A percentile compares a stretch with the other conserved stretches of the same genome.
Conservation (phyloP, 1,284 basidiomycete genomes). For the Rhodotorula sp. region DNA sequence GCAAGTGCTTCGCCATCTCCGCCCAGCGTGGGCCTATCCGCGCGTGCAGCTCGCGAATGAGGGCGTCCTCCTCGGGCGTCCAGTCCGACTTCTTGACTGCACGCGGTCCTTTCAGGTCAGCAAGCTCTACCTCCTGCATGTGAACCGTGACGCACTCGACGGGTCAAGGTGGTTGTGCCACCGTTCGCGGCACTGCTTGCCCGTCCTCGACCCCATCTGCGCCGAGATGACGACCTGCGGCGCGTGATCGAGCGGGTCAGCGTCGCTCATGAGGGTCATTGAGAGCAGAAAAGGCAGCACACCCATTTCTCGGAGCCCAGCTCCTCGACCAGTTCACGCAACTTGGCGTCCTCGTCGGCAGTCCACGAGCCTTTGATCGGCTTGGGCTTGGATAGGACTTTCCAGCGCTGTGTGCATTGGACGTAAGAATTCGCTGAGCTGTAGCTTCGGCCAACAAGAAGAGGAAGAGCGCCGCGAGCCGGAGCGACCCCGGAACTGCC, state of each 20-base stretch:
- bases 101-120: background rate
- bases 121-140: background rate
- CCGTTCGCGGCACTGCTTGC: slow-evolving; percentile 49
- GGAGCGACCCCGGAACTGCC: background rate
- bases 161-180: slow-evolving; percentile 50
- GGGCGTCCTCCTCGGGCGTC: slow-evolving; percentile 45
- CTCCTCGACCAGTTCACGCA: slow-evolving; percentile 41
- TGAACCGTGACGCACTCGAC: slow-evolving; percentile 31
- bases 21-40: slow-evolving; percentile 46
- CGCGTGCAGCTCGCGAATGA: slow-evolving; percentile 44
- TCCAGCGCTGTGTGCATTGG: slow-evolving; percentile 27
- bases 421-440: background rate
- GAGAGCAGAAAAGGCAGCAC: background rate
- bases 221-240: slow-evolving; percentile 41
- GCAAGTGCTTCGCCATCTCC: slow-evolving; percentile 47
- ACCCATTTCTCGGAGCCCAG: slow-evolving; percentile 48
- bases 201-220: slow-evolving; percentile 43
- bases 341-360: slow-evolving; percentile 39
- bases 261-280: background rate
- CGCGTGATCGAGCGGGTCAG: background rate
- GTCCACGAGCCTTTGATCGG: slow-evolving; percentile 46
- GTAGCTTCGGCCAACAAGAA: too few species aligned
- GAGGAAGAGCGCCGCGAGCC: too few species aligned
- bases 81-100: slow-evolving; percentile 46
- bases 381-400: slow-evolving; percentile 30